A percentile compares a stretch with the other conserved stretches of the same genome.
These are phyloP conservation scores for Suillus discolor DNA, from an alignment of 768 basidiomycete species.

Conservation along the genomic window DNA sequence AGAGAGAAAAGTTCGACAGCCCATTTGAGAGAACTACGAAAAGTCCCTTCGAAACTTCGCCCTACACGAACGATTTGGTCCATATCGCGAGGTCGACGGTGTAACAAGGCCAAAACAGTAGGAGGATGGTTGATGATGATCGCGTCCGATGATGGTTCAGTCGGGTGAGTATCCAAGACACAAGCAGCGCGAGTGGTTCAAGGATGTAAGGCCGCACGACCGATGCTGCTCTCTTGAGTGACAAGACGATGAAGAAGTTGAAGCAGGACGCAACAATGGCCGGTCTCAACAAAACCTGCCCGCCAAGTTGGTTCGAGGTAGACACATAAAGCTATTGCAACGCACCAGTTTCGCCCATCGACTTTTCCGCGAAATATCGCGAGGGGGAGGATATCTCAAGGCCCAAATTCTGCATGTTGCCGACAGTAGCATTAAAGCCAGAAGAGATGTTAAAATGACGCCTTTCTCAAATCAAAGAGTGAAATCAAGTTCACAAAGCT, in stretches of 20 bases:
- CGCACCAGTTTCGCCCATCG: conserved; percentile 66
- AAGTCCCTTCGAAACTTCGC: conserved; percentile 32
- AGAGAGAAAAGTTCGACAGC: conserved; percentile 47
- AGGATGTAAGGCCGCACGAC: conserved; percentile 56
- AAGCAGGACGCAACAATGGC: conserved; percentile 50
- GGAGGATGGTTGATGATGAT: conserved; percentile 68
- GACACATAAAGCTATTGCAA: conserved; percentile 11
- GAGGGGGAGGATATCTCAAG: conserved; percentile 27
- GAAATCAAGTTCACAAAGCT: conserved; percentile 65
- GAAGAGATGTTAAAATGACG: conserved; percentile 55
- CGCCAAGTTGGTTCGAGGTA: neutral
- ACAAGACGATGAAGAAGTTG: conserved; percentile 43
- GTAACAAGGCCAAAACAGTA: conserved; percentile 85
- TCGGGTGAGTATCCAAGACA: conserved; percentile 54
- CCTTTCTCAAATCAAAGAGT: conserved; percentile 85
- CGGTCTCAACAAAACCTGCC: conserved; percentile 49
- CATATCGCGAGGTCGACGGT: conserved; percentile 50
- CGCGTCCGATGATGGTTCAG: conserved; percentile 72
- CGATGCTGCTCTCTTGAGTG: conserved; percentile 37
- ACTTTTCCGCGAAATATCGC: conserved; percentile 49
- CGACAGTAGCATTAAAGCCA: conserved; percentile 47
- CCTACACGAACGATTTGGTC: conserved; percentile 55
- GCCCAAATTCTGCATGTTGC: conserved; percentile 41
- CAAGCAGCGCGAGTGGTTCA: conserved; percentile 55
- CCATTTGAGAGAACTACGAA: conserved; percentile 49